Evolutionary conservation across 805 yeast genomes (phyloP), one percentile per base, ranked within the genome.

Genomic region (Pachysolen tannophilus): DNA sequence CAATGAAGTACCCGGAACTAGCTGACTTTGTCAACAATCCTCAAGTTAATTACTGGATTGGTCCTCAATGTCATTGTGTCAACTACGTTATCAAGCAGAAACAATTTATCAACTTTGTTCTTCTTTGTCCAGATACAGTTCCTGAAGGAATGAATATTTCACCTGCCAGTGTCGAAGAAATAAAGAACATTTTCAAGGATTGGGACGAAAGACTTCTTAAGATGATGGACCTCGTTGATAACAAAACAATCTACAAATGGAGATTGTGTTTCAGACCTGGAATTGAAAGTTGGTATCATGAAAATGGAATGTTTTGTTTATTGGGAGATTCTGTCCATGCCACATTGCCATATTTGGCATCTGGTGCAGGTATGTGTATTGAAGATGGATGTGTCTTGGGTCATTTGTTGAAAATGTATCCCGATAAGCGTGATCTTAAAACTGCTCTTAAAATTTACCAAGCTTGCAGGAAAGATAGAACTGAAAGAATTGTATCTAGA

Each of bases 271-370:
- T 44, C 35, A 38, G 53, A 14, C 30, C 35, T 14, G 58, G 53
- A 35, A 45, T 50, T 34, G 42, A 41, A 8, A 42, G 45, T 10
- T 56, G 60, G 60, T 44, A 43, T 23, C 55, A 55, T 38, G 37
- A 38, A 10, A 43, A 43, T 11, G 54, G 52, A 8, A 45, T 49
- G 37, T 42, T 52, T 17, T 43, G 48, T 23, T 40, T 55, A 16
- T 34, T 55, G 23, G 61, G 61, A 3, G 61, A 55, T 36, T 50
- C 59, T n/a, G 52, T 50, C 14, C 61, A 55, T 39, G 58, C 60
- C 17, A 56, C 59, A 5, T 39, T 56, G 24, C 61, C 61, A 8
- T 56, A 56, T 39, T 43, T 56, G 14, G 56, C 61, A 6, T 42
- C 49, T 7, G 59, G 60, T n/a, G 61, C 61, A 7, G 52, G 58